Evolutionary conservation across 495 filamentous ascomycete genomes (phyloP), one percentile per base, ranked within the genome.

Genomic region (Penicillium cinerascens): DNA sequence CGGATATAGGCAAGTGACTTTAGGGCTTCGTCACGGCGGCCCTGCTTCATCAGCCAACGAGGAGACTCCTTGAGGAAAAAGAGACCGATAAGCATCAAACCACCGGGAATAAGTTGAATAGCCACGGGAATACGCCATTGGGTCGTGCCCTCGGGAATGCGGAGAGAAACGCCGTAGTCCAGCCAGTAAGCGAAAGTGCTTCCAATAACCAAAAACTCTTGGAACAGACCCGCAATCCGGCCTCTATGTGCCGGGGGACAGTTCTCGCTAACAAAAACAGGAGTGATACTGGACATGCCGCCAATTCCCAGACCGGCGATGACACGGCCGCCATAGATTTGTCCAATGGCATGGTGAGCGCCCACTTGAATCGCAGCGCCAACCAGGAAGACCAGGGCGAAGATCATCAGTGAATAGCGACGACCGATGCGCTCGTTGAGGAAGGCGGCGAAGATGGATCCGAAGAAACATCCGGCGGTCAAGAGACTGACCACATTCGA

Each of bases 391-490:
- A 87, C 54, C 22, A 70, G 23, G 17, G 69, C 56, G 46, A 83
- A 84, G 46, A 83, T 58, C 54, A 79, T 72, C 4, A 89, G 71
- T 4, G 77, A 79, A 56, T 76, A 75, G 39, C 78, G 75, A 26
- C 85, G 78, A 20, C 85, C 86, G 11, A 86, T 61, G 26, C 67
- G 79, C 56, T 84, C 77, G 43, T 78, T 82, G 50, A 80, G 72
- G 43, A 59, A 73, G 44, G 84, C 85, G 13, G 81, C 82, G 17
- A 79, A 70, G 20, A 86, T 72, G 13, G 83, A 77, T 43, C 84
- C 84, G 64, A 86, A 87, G 73, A 87, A 87, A 55, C 82, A 84
- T 35, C 85, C 84, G 3, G 83, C 84, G 55, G 80, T 81, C 20
- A 86, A 69, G 20, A 85, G 73, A 45, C 82, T 84, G 13, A 83